Conservation (phyloP, 805 yeast species). For the Wickerhamomyces sydowiorum region DNA sequence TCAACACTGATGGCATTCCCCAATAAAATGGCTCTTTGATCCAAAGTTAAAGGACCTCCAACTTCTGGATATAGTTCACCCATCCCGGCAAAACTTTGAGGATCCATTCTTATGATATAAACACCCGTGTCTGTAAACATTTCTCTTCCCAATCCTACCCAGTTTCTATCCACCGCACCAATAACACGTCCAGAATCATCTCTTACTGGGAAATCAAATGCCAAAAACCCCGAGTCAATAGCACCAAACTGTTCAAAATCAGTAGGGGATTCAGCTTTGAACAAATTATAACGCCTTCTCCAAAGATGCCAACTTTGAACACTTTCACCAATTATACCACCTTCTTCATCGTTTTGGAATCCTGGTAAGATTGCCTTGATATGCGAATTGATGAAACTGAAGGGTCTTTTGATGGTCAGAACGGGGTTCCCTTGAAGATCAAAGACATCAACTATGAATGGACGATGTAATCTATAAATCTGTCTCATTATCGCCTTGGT, state of each 20-base stretch:
- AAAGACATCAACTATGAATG: conserved; percentile 69
- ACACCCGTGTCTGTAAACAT: conserved; percentile 93
- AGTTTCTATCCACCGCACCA: conserved; percentile 83
- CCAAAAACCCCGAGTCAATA: conserved; percentile 80
- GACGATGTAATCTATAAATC: conserved; percentile 78
- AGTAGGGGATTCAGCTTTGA: conserved; percentile 36
- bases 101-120: conserved; percentile 80
- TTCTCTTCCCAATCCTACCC: conserved; percentile 94
- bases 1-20: conserved; percentile 91
- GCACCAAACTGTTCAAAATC: conserved; percentile 72
- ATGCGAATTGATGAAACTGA: conserved; percentile 84
- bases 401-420: conserved; percentile 72
- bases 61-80: conserved; percentile 45
- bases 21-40: conserved; percentile 79
- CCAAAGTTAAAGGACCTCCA: conserved; percentile 52
- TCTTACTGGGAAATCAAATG: conserved; percentile 78
- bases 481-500: conserved; percentile 74
- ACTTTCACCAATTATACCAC: conserved; percentile 68
- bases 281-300: conserved; percentile 85
- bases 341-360: conserved; percentile 34
- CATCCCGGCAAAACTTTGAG: conserved; percentile 56
- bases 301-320: conserved; percentile 93
- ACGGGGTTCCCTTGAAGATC: conserved; percentile 57
- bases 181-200: conserved; percentile 53
- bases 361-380: conserved; percentile 69